Percentiles rank a stretch among this genome's conserved stretches.
phyloP scores from a whole-genome alignment of 2,329 filamentous ascomycete genomes.

The Decorospora gaudefroyi region DNA sequence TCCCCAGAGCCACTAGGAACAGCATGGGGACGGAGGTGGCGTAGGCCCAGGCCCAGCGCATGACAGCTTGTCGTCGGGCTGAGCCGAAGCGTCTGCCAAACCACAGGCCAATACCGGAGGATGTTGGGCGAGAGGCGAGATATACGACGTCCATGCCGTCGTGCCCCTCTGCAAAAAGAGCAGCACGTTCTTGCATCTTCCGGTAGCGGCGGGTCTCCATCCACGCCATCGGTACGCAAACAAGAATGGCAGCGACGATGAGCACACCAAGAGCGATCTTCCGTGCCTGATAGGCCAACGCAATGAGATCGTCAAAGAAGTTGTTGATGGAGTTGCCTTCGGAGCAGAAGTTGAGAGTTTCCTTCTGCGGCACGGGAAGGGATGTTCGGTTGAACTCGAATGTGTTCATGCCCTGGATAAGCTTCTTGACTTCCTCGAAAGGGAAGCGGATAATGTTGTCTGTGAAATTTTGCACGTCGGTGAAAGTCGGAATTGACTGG shows the following conservation, averaged over 20 bases:
- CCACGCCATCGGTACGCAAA: conserved; percentile 77
- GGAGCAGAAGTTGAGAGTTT: conserved; percentile 84
- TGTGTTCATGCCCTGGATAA: conserved; percentile 69
- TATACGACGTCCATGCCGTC: conserved; percentile 90
- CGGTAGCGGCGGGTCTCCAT: conserved; percentile 79
- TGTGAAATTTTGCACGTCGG: conserved; percentile 80
- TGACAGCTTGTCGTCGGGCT: conserved; percentile 69
- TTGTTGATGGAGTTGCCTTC: conserved; percentile 78
- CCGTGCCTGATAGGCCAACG: conserved; percentile 68
- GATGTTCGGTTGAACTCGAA: conserved; percentile 78
- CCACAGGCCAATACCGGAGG: conserved; percentile 72
- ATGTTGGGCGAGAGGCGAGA: conserved; percentile 79
- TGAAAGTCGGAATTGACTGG: conserved; percentile 78
- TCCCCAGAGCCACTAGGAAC: conserved; percentile 80
- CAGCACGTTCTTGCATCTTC: conserved; percentile 69
- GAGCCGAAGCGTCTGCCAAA: conserved; percentile 67
- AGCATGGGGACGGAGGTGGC: conserved; percentile 81
- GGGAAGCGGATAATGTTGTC: conserved; percentile 74
- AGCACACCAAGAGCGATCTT: conserved; percentile 79
- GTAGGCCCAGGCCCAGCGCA: conserved; percentile 84
- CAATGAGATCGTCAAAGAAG: conserved; percentile 77
- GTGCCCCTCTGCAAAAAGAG: conserved; percentile 67
- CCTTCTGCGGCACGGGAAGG: conserved; percentile 83
- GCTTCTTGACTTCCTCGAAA: conserved; percentile 76
- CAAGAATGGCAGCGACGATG: conserved; percentile 69